These are phyloP conservation scores for Halteria grandinella DNA, from an alignment of 73 alveolate genomes.

Conservation along the genomic window DNA sequence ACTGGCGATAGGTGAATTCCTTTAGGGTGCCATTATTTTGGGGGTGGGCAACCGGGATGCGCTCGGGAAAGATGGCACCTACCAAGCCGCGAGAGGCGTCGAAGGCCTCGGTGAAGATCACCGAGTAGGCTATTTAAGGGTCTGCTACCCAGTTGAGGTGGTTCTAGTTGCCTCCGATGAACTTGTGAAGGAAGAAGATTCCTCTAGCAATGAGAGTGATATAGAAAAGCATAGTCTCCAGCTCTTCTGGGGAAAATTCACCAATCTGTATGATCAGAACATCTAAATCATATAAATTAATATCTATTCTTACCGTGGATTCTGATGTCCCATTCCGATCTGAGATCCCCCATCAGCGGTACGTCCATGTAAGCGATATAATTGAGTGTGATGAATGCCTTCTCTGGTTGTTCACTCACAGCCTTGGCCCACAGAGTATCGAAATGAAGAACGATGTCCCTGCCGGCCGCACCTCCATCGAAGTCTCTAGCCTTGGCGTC, in stretches of 20 bases:
- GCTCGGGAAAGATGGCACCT: conserved; percentile 24
- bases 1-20: conserved; percentile 21
- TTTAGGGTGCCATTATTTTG: not conserved
- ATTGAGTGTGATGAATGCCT: not conserved
- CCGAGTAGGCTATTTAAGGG: conserved; percentile 24
- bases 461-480: conserved; percentile 36
- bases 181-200: conserved; percentile 21
- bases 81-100: not conserved
- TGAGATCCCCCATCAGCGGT: conserved; percentile 33
- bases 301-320: not conserved
- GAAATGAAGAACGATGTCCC: too few species aligned
- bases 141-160: conserved; percentile 43
- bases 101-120: conserved; percentile 30
- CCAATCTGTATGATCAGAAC: not conserved
- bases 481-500: not conserved
- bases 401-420: not conserved
- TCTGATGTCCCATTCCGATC: conserved; percentile 48
- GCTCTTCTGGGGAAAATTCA: not conserved
- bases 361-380: not conserved
- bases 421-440: too few species aligned
- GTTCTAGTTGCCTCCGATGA: conserved; percentile 2
- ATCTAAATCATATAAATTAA: not conserved
- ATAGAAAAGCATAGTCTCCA: conserved; percentile 22
- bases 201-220: conserved; percentile 39
- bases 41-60: conserved; percentile 16